Base-by-base conservation (phyloP, 495 filamentous ascomycete genomes). In the Hyphodiscus hymeniophilus region DNA sequence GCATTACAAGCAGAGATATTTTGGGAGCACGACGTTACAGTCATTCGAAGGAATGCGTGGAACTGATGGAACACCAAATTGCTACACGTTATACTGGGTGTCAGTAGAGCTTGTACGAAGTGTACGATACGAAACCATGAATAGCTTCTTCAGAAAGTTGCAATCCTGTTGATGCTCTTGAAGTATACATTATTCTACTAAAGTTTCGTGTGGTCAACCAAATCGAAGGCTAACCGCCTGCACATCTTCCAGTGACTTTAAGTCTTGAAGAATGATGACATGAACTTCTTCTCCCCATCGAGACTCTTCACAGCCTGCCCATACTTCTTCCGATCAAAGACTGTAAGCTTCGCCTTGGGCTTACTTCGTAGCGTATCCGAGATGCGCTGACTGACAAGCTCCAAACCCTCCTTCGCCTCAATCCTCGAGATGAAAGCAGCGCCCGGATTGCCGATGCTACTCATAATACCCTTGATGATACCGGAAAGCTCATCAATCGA, bases 371-470 rank as follows among this genome's bases (percentile, higher is more conserved):
- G 77, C 0, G 77, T 76, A 57, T 83, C 81, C 31, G 79, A 57
- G 38, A 94, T 70, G 41, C 88, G 74, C 41, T 86, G 79, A 45
- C 84, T 72, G 8, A 95, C 60, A 2, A 79, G 66, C 56, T 92
- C 83, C 5, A 94, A 67, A 18, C 71, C 73, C 36, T 77, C 74
- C 60, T 92, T 91, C 0, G 83, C 81, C 44, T 89, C 74, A 38
- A 85, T 81, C 16, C 85, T 73, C 15, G 77, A 78, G 45, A 89
- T 73, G 59, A 82, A 76, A 6, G 81, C 75, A 20, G 84, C 82
- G 21, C 86, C 85, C 0, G 79, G 74, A 58, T 90, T 87, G 48
- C 79, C 69, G 48, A 97, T 95, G 7, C 69, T 69, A 13, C 74
- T 76, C 60, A 81, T 84, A 36, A 92, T 75, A 17, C 64, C 62